Evolutionary conservation across 768 basidiomycete species (phyloP), one percentile per base, ranked within the genome.

Genomic region (Phylloporus sp.): DNA sequence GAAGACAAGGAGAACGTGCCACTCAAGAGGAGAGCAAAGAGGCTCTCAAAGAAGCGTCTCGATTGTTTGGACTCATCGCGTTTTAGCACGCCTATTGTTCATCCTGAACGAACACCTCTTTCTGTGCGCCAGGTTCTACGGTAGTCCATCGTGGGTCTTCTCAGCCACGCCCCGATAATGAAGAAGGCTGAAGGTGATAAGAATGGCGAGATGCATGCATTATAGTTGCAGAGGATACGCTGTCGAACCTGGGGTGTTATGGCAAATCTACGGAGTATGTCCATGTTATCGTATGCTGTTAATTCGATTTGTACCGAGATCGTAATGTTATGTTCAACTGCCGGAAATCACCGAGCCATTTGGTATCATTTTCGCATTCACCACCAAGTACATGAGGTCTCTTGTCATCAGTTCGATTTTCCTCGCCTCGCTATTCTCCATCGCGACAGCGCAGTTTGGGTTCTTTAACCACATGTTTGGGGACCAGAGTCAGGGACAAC

Each of bases 391-490:
- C 17, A 66, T 57, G 64, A 56, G 35, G 33, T 41, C 46, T 32
- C 43, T 14, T 9, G 24, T 40, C 22, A 38, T 47, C 21, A 44
- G 27, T n/a, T 34, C 26, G 15, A 28, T 56, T 31, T 47, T 65
- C 14, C 31, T 61, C 20, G 43, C 44, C 23, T 61, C 53, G 9
- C 33, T 64, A 14, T 52, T 67, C 14, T 65, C 70, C 20, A 37
- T 71, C 35, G 76, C 64, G 26, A 67, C 69, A 14, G 83, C 80
- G n/a, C 86, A 90, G 57, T 90, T 89, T 63, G 74, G 79, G 37
- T 86, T 88, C 65, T 90, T 90, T 58, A 80, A 84, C 50, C 79
- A 83, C 33, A 82, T 89, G 78, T 90, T 87, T 57, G 78, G 80
- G 27, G 55, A 55, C 33, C 71, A 77, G n/a, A n/a, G n/a, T 20